phyloP scores from a whole-genome alignment of 257 asterid genomes.

The Ilex asprella region DNA sequence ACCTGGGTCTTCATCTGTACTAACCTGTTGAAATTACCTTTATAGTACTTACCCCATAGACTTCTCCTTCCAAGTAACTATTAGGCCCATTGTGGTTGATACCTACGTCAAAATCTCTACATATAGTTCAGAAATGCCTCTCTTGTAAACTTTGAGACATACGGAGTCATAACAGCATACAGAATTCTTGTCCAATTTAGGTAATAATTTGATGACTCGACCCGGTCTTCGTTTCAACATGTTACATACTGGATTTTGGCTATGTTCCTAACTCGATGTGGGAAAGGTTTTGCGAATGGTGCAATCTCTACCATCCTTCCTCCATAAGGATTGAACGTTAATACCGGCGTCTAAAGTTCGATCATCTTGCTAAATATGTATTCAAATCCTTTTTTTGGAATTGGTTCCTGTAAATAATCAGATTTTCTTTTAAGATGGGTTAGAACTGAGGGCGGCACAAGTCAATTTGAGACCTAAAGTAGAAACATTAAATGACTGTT shows the following conservation, averaged over 20 bases:
- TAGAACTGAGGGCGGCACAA: neutral
- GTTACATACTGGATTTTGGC: conserved; percentile 37
- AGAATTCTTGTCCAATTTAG: conserved; percentile 17
- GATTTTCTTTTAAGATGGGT: neutral
- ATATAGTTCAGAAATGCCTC: conserved; percentile 35
- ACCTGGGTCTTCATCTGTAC: conserved; percentile 35
- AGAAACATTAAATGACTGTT: too few species aligned
- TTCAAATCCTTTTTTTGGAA: neutral
- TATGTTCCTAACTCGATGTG: conserved; percentile 38
- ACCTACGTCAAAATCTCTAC: conserved; percentile 42
- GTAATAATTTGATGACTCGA: conserved; percentile 20
- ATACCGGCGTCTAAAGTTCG: conserved; percentile 10
- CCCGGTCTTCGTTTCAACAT: conserved; percentile 33
- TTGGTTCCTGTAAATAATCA: neutral
- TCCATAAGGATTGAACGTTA: conserved; percentile 38
- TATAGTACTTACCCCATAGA: conserved; percentile 37
- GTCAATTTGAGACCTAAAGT: too few species aligned
- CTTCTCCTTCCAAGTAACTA: conserved; percentile 32
- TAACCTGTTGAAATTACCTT: conserved; percentile 33
- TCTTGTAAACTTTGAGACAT: conserved; percentile 35
- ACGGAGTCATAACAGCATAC: conserved; percentile 33
- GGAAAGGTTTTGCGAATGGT: conserved; percentile 32
- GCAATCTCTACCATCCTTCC: conserved; percentile 39
- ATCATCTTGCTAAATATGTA: neutral
- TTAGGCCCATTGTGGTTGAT: conserved; percentile 20